A percentile compares a stretch with the other conserved stretches of the same genome.
These are phyloP conservation scores for Camellia lanceoleosa DNA, from an alignment of 148 eudicot species.

Conservation along the genomic window DNA sequence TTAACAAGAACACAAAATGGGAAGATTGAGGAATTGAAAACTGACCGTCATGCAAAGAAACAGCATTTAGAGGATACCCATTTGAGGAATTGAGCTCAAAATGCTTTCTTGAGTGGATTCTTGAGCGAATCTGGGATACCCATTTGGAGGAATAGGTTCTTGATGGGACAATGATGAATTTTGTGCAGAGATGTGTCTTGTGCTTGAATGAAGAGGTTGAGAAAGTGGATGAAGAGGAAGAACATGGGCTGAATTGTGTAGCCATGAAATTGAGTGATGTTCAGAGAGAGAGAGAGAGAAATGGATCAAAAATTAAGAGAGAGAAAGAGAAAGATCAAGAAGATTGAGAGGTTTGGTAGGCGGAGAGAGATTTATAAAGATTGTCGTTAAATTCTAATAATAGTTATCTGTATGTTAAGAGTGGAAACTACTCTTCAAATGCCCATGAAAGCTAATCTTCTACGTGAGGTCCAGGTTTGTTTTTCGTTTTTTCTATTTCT, in stretches of 20 bases:
- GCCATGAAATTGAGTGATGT: constrained; percentile 35
- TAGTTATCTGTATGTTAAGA: no score
- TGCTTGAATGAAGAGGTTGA: constrained; percentile 24
- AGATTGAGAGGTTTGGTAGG: background rate
- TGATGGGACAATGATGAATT: constrained; percentile 27
- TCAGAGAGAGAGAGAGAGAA: background rate
- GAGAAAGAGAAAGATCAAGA: background rate
- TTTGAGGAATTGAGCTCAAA: constrained; percentile 57
- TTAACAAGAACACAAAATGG: background rate
- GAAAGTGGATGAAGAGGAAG: constrained; percentile 37
- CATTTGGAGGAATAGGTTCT: constrained; percentile 42
- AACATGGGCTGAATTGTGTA: constrained; percentile 37
- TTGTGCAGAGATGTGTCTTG: constrained; percentile 16
- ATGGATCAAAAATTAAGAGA: background rate
- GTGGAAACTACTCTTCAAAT: constrained; percentile 13
- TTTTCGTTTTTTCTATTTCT: background rate
- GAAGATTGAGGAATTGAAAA: constrained; percentile 2
- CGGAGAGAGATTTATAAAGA: background rate
- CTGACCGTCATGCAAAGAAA: constrained; percentile 57
- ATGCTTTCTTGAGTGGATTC: constrained; percentile 34
- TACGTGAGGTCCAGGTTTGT: constrained; percentile 18
- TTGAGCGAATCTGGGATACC: constrained; percentile 44
- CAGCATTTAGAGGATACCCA: constrained; percentile 61
- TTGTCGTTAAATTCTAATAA: background rate
- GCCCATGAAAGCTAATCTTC: constrained; percentile 18